Evolutionary conservation across 805 yeast species (phyloP), one percentile per base, ranked within the genome.

Genomic region (Lachancea cidri): DNA sequence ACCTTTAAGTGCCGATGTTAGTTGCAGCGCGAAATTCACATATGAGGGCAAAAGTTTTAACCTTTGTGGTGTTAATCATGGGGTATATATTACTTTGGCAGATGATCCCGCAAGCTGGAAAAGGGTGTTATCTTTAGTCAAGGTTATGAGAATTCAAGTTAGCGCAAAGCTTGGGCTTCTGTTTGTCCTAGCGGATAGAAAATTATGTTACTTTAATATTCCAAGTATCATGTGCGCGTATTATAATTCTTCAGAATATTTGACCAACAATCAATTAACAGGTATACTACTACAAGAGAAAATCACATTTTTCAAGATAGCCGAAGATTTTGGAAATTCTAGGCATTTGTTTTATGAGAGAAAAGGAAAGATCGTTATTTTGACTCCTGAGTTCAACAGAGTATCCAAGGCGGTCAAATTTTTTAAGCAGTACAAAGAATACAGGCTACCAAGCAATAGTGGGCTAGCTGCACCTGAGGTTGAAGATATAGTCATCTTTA

Each of bases 241-340:
- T 53, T 71, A 72, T 42, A 74, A 70, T 31, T 60, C 54, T 20
- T 53, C 55, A 14, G 49, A 56, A n/a, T 65, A 65, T 30, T 50
- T 62, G 1, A 36, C 52, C 8, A 57, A 61, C 17, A 62, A 64
- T 18, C 55, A 57, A 3, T 49, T 73, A 16, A 66, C 74, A n/a
- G 74, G 82, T 13, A 70, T 74, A 19, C 50, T 77, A 9, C 66
- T 78, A 11, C 68, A 72, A 48, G 77, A 78, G 58, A 62, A 77
- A 56, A 78, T 79, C 0, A 62, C 74, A 2, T 79, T 74, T 47
- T 88, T 85, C 62, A 74, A 73, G 36, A 66, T 83, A 45, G 96
- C 93, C 0, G 74, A 70, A 22, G 86, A 88, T 55, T 72, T 79
- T 43, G 79, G 77, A 11, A 59, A 70, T 77, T 47, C 76, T 69